phyloP scores from a whole-genome alignment of 2,329 filamentous ascomycete species.

The Colletotrichum navitas region DNA sequence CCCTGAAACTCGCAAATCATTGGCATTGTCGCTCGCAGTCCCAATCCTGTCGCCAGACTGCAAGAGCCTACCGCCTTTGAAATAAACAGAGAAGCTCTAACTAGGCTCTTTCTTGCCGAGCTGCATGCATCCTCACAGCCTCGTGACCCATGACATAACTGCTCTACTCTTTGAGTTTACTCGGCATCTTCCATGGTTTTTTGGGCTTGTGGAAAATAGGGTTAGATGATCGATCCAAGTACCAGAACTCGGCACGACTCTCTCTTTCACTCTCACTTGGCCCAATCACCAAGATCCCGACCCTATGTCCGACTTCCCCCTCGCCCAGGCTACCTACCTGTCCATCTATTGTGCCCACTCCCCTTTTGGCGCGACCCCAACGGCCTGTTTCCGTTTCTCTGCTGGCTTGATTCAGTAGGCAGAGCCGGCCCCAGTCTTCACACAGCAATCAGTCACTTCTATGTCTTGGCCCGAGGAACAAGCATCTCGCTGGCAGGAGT shows the following conservation, averaged over 20 bases:
- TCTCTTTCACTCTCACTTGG: neutral
- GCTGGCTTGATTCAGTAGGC: conserved; percentile 23
- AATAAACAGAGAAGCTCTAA: neutral
- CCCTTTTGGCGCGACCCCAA: conserved; percentile 10
- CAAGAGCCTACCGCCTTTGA: conserved; percentile 19
- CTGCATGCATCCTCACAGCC: neutral
- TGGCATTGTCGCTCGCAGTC: conserved; percentile 12
- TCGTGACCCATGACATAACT: neutral
- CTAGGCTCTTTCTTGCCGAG: neutral
- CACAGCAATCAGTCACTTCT: conserved; percentile 12
- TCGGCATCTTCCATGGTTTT: conserved; percentile 7
- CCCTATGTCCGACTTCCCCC: neutral
- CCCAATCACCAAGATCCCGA: neutral
- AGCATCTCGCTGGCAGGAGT: conserved; percentile 35
- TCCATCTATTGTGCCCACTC: neutral
- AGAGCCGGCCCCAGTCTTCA: conserved; percentile 19
- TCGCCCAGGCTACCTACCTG: neutral
- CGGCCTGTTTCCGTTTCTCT: conserved; percentile 12
- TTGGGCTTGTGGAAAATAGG: conserved; percentile 17
- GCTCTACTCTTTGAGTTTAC: conserved; percentile 20
- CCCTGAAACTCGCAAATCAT: conserved; percentile 12
- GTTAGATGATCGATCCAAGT: neutral
- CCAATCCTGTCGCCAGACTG: conserved; percentile 6
- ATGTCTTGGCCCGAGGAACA: conserved; percentile 22
- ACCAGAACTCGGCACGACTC: conserved; percentile 1